phyloP scores from a whole-genome alignment of 805 yeast genomes.

The Lachancea thermotolerans region DNA sequence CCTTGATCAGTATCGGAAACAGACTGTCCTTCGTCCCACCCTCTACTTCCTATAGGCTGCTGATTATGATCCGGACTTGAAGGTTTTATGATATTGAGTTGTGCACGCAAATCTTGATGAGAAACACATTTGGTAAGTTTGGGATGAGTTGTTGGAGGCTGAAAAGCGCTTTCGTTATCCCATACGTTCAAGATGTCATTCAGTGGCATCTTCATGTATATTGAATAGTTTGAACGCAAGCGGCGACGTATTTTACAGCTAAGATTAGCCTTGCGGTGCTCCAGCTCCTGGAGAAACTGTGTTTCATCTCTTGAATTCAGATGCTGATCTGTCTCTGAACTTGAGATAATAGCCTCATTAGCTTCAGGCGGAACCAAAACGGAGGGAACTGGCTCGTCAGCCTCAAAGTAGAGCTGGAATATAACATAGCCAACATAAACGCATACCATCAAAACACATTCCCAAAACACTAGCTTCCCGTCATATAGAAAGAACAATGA shows the following conservation, averaged over 20 bases:
- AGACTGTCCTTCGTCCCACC: no score
- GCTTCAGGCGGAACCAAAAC: not conserved
- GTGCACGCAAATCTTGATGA: conserved; percentile 10
- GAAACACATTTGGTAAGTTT: conserved; percentile 13
- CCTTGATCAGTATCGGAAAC: not conserved
- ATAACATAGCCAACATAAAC: conserved; percentile 55
- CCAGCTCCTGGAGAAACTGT: conserved; percentile 2
- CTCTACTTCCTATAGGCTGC: not conserved
- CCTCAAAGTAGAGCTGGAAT: conserved; percentile 29
- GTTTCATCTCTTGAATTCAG: not conserved
- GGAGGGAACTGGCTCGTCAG: not conserved
- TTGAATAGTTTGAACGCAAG: conserved; percentile 20
- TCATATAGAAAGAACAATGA: conserved; percentile 48
- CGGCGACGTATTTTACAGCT: conserved; percentile 18
- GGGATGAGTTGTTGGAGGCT: not conserved
- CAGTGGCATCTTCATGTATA: conserved; percentile 24
- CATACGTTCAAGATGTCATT: conserved; percentile 26
- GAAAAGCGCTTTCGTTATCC: conserved; percentile 18
- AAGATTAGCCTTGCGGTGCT: conserved; percentile 14
- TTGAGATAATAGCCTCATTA: no score
- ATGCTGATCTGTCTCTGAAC: not conserved
- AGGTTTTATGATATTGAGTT: not conserved
- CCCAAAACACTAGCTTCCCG: conserved; percentile 47
- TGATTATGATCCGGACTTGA: not conserved
- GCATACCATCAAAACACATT: conserved; percentile 50